phyloP scores from a whole-genome alignment of 2,329 filamentous ascomycete genomes.

The Metarhizium rileyi region DNA sequence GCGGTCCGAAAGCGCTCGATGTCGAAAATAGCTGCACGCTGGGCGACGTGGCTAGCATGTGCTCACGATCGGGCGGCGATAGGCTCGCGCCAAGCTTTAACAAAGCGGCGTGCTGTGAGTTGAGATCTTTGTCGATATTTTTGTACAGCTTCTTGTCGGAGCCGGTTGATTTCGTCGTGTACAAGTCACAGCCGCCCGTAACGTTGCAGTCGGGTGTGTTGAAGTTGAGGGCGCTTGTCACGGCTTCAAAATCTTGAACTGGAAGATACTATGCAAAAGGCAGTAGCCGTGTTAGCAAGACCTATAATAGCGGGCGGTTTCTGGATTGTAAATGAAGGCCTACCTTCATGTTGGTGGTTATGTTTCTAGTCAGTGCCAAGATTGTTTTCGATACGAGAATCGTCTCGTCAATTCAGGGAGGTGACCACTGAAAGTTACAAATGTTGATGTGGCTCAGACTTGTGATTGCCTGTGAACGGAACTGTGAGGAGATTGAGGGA shows the following conservation, averaged over 20 bases:
- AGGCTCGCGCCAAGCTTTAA: constrained; percentile 79
- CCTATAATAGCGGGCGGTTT: background rate
- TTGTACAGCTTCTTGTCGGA: constrained; percentile 97
- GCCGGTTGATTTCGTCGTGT: constrained; percentile 92
- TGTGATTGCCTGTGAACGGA: background rate
- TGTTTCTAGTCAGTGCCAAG: background rate
- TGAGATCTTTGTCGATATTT: constrained; percentile 83
- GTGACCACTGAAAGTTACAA: background rate
- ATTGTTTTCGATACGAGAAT: background rate
- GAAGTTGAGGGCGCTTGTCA: constrained; percentile 90
- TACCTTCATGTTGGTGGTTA: constrained; percentile 28
- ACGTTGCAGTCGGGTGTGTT: constrained; percentile 88
- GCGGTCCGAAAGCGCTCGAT: constrained; percentile 82
- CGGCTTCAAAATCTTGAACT: constrained; percentile 79
- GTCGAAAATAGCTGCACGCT: constrained; percentile 54
- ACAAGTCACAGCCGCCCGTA: constrained; percentile 88
- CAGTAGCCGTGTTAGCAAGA: constrained; percentile 1
- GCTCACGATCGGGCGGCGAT: constrained; percentile 68
- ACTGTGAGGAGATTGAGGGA: background rate
- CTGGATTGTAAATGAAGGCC: constrained; percentile 6
- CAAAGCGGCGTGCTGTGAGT: constrained; percentile 82
- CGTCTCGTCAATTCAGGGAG: no score
- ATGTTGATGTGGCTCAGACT: background rate
- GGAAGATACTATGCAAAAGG: constrained; percentile 64
- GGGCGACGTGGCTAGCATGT: constrained; percentile 59